Base-by-base conservation (phyloP, 176 grass and related monocot species). In the Bothriochloa decipiens region DNA sequence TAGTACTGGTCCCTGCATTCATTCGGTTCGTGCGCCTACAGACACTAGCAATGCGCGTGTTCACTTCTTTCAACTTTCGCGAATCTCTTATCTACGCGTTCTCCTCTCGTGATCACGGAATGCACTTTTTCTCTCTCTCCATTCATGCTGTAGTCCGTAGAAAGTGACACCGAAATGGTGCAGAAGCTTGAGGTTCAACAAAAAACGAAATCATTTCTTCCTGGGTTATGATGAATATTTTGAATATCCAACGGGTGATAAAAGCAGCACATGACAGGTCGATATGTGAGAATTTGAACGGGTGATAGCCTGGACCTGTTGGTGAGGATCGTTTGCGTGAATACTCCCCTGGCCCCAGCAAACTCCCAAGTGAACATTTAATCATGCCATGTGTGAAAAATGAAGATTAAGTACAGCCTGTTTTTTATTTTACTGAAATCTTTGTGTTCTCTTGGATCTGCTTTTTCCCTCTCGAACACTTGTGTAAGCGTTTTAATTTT, bases 151-250 rank as follows among this genome's bases (percentile, higher is more conserved):
- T 52, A 16, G 52, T 52, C 36, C 60, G 12, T 35, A 43, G 79
- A 90, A 87, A 75, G 73, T 84, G 84, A 74, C 40, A 68, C 49
- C 18, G 16, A 14, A 15, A 61, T 50, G 47, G 40, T 53, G 41
- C 22, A 17, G 6, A 33, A 3, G 35, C 20, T 68, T 79, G 68
- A 37, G 62, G 60, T 43, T 70, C 52, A 41, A 46, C 55, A 15
- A 68, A 60, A 78, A 72, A 26, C 4, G 27, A 63, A 52, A 66
- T 57, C 50, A 69, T 80, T 87, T 90, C 58, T 62, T 80, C 80
- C 40, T 43, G n/a, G 43, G 80, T 26, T 68, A 80, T 83, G 75
- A 91, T 87, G 84, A 70, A 17, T 65, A 55, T 70, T 84, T 16
- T 81, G 50, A 75, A 80, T 33, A 80, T 70, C 13, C 4, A 75